phyloP scores from a whole-genome alignment of 2,329 filamentous ascomycete species.

The Alternaria sp. region DNA sequence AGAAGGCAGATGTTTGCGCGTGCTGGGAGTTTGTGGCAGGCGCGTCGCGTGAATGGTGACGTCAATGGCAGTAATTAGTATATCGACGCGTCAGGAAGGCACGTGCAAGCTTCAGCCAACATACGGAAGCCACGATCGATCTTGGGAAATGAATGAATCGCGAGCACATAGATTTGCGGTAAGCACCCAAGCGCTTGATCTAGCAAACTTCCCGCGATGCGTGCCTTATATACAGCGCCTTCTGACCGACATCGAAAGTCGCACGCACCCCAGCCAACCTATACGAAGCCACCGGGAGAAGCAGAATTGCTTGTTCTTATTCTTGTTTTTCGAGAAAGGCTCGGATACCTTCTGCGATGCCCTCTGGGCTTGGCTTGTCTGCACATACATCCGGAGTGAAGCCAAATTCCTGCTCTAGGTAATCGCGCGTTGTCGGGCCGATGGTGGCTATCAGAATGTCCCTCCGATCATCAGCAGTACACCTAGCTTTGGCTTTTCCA shows the following conservation, averaged over 20 bases:
- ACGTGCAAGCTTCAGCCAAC: conserved; percentile 12
- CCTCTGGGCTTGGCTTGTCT: conserved; percentile 80
- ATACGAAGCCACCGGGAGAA: background rate
- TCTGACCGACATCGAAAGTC: background rate
- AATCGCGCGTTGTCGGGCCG: conserved; percentile 87
- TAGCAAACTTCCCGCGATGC: background rate
- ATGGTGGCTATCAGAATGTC: conserved; percentile 81
- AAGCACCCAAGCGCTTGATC: background rate
- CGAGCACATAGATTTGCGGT: background rate
- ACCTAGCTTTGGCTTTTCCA: conserved; percentile 43
- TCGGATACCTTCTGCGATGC: conserved; percentile 73
- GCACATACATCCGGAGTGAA: conserved; percentile 83
- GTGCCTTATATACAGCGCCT: background rate
- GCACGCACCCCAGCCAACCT: background rate
- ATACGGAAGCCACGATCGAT: background rate
- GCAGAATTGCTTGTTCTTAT: background rate
- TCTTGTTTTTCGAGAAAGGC: conserved; percentile 26
- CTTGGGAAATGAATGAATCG: background rate
- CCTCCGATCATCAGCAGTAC: conserved; percentile 27
- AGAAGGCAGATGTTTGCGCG: background rate
- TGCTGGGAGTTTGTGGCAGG: conserved; percentile 2
- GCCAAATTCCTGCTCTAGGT: conserved; percentile 70
- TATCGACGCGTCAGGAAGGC: conserved; percentile 22
- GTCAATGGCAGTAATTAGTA: conserved; percentile 18
- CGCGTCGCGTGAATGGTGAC: conserved; percentile 22